These are phyloP conservation scores for Mycosarcoma maydis DNA, from an alignment of 1,284 basidiomycete genomes.

Conservation along the genomic window DNA sequence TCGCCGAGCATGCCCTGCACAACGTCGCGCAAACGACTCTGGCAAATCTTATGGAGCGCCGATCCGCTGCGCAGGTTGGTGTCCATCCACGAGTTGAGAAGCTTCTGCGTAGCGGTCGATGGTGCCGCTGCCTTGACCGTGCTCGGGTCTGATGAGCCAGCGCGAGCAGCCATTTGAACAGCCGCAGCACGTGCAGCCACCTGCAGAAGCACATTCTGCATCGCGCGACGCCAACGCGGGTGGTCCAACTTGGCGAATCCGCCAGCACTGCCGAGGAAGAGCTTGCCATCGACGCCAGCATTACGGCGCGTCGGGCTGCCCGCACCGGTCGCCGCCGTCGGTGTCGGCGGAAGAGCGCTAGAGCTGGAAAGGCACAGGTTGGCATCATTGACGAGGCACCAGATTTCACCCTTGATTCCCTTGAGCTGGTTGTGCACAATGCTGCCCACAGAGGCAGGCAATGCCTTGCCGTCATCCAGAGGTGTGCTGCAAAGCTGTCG, in stretches of 20 bases:
- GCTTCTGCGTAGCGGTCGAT: slow-evolving; percentile 36
- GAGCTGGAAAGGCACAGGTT: slow-evolving; percentile 42
- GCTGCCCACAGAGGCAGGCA: slow-evolving; percentile 21
- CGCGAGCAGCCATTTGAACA: slow-evolving; percentile 43
- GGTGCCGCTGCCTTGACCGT: slow-evolving; percentile 27
- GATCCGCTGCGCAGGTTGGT: slow-evolving; percentile 47
- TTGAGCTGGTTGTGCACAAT: slow-evolving; percentile 48
- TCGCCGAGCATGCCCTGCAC: slow-evolving; percentile 45
- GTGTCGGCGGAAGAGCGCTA: slow-evolving; percentile 7
- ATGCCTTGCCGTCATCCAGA: slow-evolving; percentile 71
- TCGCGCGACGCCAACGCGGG: slow-evolving; percentile 71
- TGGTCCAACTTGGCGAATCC: slow-evolving; percentile 68
- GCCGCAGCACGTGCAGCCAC: slow-evolving; percentile 73
- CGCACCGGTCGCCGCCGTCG: not conserved
- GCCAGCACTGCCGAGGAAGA: slow-evolving; percentile 33
- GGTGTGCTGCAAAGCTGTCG: slow-evolving; percentile 72
- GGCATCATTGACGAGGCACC: slow-evolving; percentile 76
- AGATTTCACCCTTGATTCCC: slow-evolving; percentile 75
- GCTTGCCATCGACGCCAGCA: slow-evolving; percentile 8
- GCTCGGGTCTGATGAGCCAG: slow-evolving; percentile 9
- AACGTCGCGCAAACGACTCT: slow-evolving; percentile 43
- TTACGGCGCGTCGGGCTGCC: slow-evolving; percentile 9
- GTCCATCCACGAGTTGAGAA: slow-evolving; percentile 58
- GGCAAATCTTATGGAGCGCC: slow-evolving; percentile 54
- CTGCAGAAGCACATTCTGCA: slow-evolving; percentile 75